Evolutionary conservation across 2,329 filamentous ascomycete genomes (phyloP), one percentile per base, ranked within the genome.

Genomic region (Gremmenia infestans): DNA sequence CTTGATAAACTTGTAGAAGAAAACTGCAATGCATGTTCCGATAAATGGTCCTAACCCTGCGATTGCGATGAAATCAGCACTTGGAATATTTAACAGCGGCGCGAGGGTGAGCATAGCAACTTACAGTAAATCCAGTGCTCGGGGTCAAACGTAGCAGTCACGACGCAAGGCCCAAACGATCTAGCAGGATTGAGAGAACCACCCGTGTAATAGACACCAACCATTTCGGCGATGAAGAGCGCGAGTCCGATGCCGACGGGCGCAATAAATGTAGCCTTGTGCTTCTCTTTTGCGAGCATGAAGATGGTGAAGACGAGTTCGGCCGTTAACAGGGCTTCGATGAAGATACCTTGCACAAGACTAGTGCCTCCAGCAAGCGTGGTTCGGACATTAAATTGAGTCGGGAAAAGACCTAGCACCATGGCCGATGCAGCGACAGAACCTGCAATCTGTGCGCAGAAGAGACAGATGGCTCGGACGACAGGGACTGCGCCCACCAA

Each of bases 1-100:
- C 67, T 80, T 80, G 57, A 83, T 70, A 11, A 78, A 60, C 52
- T 71, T 73, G 67, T 81, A 83, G 43, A 80, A 74, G n/a, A 55
- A 72, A 19, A 72, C 75, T 1, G 80, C 78, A 14, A 83, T 64
- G 7, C 78, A 55, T 0, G 76, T 61, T 0, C 81, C 81, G 50
- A 81, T 67, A 11, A 75, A 65, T 1, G 81, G 81, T 0, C 80
- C 81, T 5, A 82, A 60, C 76, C 62, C 64, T 74, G 28, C 5
- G 37, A n/a, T n/a, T 7, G 15, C n/a, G 37, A 15, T 40, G 36
- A 17, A 11, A 3, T 40, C 6, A 40, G 37, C 7, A n/a, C 2
- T 3, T 19, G 45, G 54, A 17, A 53, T 36, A 17, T 45, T 17
- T 56, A 17, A 51, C 58, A 19, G 19, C 19, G 2, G 22, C 22